These are phyloP conservation scores for Collybia sordida DNA, from an alignment of 768 basidiomycete genomes.

Conservation along the genomic window DNA sequence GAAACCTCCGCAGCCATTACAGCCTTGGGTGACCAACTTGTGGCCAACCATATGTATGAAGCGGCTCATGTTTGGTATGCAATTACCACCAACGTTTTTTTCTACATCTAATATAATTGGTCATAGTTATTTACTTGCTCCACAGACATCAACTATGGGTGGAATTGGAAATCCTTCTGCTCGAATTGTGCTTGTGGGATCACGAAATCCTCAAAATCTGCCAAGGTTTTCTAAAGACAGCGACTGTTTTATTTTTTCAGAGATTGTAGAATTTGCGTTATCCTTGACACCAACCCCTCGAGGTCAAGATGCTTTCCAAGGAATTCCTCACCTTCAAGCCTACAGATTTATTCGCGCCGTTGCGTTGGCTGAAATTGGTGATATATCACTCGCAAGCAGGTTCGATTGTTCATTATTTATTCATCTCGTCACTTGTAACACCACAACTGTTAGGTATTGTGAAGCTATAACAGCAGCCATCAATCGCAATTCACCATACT, in stretches of 20 bases:
- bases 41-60: conserved; percentile 67
- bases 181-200: conserved; percentile 75
- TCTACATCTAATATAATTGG: conserved; percentile 9
- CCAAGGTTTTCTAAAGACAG: conserved; percentile 60
- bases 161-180: conserved; percentile 66
- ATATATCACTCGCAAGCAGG: conserved; percentile 76
- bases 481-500: conserved; percentile 62
- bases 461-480: conserved; percentile 80
- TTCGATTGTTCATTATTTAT: conserved; percentile 26
- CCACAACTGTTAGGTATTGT: conserved; percentile 66
- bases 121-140: conserved; percentile 80
- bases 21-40: conserved; percentile 82
- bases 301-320: conserved; percentile 83
- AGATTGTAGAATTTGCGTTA: conserved; percentile 89
- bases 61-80: conserved; percentile 92
- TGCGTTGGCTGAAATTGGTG: conserved; percentile 78
- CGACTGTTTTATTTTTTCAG: conserved; percentile 82
- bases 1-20: conserved; percentile 78
- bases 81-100: not conserved
- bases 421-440: conserved; percentile 3
- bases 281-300: conserved; percentile 72
- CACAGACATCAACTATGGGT: conserved; percentile 73
- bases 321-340: conserved; percentile 83
- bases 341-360: conserved; percentile 82
- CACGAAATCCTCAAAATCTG: conserved; percentile 50